phyloP scores from a whole-genome alignment of 192 early-diverging fungal genomes.

The Backusella parvicylindrica region DNA sequence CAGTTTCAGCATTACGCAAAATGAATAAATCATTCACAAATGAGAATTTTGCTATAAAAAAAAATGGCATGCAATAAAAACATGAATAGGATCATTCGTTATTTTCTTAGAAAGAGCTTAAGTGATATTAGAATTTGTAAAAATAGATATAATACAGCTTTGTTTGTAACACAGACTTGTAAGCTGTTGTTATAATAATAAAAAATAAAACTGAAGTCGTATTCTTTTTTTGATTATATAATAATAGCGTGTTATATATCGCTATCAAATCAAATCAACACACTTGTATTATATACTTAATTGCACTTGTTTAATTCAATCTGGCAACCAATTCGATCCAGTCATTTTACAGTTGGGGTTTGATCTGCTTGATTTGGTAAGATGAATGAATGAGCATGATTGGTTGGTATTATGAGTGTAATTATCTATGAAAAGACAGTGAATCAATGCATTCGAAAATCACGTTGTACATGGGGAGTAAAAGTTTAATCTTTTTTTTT shows the following conservation, averaged over 20 bases:
- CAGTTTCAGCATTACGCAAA: neutral
- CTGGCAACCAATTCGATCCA: neutral
- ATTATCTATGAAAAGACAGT: neutral
- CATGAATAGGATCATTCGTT: no score
- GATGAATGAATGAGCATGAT: neutral
- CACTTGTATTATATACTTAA: neutral
- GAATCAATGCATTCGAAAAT: neutral
- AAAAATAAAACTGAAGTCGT: neutral
- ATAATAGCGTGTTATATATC: neutral
- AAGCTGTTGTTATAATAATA: neutral
- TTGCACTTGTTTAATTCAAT: neutral
- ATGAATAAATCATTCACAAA: neutral
- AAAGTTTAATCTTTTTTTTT: neutral
- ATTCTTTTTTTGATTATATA: neutral
- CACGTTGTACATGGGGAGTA: neutral
- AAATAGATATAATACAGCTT: no score
- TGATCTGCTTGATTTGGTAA: neutral
- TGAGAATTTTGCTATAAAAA: neutral
- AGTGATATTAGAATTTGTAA: no score
- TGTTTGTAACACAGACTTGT: neutral
- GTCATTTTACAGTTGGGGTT: neutral
- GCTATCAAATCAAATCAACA: neutral
- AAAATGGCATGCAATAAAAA: neutral
- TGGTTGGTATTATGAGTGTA: neutral
- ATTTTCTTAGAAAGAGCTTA: no score